Conservation (phyloP, 2,329 filamentous ascomycete genomes). For the Orbilia blumenaviensis region DNA sequence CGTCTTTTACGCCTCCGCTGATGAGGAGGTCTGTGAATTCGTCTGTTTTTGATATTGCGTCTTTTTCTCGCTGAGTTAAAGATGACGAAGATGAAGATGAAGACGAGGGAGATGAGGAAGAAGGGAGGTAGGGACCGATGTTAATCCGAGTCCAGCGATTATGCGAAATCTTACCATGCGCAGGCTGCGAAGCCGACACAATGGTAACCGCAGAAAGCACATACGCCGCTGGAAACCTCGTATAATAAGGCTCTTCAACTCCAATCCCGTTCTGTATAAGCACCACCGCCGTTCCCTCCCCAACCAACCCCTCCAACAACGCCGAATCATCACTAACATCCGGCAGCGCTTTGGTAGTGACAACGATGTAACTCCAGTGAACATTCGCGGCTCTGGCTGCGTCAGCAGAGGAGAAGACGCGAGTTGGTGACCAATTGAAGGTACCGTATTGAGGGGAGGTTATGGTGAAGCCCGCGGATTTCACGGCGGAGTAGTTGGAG, state of each 20-base stretch:
- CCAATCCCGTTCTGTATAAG: slow-evolving; percentile 71
- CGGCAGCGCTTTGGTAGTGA: slow-evolving; percentile 76
- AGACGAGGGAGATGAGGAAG: no score
- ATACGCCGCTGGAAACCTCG: slow-evolving; percentile 65
- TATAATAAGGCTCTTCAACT: slow-evolving; percentile 68
- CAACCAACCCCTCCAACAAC: slow-evolving; percentile 39
- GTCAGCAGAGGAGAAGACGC: slow-evolving; percentile 70
- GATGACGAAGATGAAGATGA: no score
- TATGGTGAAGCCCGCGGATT: slow-evolving; percentile 70
- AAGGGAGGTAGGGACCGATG: slow-evolving; percentile 64
- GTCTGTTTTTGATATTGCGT: slow-evolving; percentile 53
- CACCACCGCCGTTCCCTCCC: slow-evolving; percentile 65
- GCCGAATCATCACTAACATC: slow-evolving; percentile 46
- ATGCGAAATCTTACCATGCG: slow-evolving; percentile 64
- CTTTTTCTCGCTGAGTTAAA: no score
- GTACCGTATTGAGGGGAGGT: slow-evolving; percentile 74
- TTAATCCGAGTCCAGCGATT: slow-evolving; percentile 56
- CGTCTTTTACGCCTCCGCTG: slow-evolving; percentile 63
- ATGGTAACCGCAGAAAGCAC: slow-evolving; percentile 69
- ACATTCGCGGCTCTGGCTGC: slow-evolving; percentile 65
- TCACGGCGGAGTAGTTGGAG: slow-evolving; percentile 75
- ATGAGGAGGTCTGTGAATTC: slow-evolving; percentile 60
- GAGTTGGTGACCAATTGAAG: slow-evolving; percentile 71
- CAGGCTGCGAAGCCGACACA: slow-evolving; percentile 65
- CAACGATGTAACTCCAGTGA: slow-evolving; percentile 73